Percentiles rank a stretch among this genome's conserved stretches.
phyloP scores from a whole-genome alignment of 2,329 filamentous ascomycete species.

The Fusarium virguliforme region DNA sequence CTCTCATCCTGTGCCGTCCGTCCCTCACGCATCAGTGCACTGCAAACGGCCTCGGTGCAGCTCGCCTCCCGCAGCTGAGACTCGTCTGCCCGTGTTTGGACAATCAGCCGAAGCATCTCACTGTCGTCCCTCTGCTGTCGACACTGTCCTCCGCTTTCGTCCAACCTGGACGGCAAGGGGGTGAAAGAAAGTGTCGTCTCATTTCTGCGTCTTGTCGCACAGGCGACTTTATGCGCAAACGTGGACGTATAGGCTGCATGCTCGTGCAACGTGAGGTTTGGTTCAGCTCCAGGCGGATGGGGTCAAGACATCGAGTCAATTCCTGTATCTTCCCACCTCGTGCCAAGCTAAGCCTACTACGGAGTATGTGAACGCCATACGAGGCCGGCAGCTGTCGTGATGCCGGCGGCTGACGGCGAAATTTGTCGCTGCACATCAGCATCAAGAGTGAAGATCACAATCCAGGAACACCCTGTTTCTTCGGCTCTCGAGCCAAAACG shows the following conservation, averaged over 20 bases:
- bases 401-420: slow-evolving; percentile 20
- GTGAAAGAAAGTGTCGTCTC: slow-evolving; percentile 30
- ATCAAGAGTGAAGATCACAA: slow-evolving; percentile 39
- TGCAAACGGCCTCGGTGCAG: slow-evolving; percentile 25
- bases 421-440: slow-evolving; percentile 33
- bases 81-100: slow-evolving; percentile 39
- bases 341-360: slow-evolving; percentile 13
- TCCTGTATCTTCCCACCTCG: slow-evolving; percentile 3
- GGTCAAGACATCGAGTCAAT: slow-evolving; percentile 28
- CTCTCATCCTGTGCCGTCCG: slow-evolving; percentile 13
- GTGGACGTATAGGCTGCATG: slow-evolving; percentile 26
- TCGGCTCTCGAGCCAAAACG: slow-evolving; percentile 12
- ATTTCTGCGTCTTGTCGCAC: slow-evolving; percentile 35
- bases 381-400: slow-evolving; percentile 23
- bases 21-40: slow-evolving; percentile 22
- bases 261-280: slow-evolving; percentile 12
- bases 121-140: slow-evolving; percentile 35
- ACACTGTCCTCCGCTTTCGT: slow-evolving; percentile 37
- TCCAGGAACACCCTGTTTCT: slow-evolving; percentile 18
- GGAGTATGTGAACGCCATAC: slow-evolving; percentile 32
- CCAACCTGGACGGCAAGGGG: slow-evolving; percentile 33
- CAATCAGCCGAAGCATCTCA: slow-evolving; percentile 46
- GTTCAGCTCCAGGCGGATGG: slow-evolving; percentile 10
- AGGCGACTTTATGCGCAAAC: slow-evolving; percentile 29
- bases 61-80: slow-evolving; percentile 30